Conservation (phyloP, 2,329 filamentous ascomycete genomes). For the Fusarium papillatum region DNA sequence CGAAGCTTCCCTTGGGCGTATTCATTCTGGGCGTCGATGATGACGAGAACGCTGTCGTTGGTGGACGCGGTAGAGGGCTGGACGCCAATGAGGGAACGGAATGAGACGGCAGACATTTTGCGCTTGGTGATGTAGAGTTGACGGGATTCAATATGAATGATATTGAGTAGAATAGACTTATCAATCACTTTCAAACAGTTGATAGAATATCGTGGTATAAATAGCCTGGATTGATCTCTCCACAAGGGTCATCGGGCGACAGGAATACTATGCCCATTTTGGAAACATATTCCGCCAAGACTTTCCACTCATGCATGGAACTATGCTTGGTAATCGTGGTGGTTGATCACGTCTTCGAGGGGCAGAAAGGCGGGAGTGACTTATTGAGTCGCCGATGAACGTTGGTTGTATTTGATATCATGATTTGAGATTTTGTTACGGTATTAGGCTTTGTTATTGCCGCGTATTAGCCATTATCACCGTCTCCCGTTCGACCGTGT, state of each 20-base stretch:
- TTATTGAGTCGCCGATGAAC: neutral
- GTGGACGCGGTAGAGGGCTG: conserved; percentile 67
- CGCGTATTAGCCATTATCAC: no score
- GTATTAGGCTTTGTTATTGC: no score
- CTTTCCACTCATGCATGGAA: neutral
- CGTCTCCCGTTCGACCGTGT: no score
- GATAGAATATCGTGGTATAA: neutral
- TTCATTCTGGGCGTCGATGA: conserved; percentile 80
- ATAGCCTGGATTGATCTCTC: neutral
- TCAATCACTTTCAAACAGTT: neutral
- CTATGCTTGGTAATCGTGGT: neutral
- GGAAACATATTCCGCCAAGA: neutral
- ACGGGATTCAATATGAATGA: neutral
- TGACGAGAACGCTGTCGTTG: conserved; percentile 71
- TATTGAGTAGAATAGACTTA: neutral
- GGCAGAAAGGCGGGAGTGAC: neutral
- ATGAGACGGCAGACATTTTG: conserved; percentile 24
- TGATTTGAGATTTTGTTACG: neutral
- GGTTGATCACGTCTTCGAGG: neutral
- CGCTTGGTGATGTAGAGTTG: neutral
- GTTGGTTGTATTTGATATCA: neutral
- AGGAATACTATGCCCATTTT: neutral
- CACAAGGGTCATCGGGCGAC: neutral
- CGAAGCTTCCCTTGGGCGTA: conserved; percentile 70
- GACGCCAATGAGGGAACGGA: conserved; percentile 67